Evolutionary conservation across 2,329 filamentous ascomycete species (phyloP), one percentile per base, ranked within the genome.

Genomic region (Diplodia sapinea): DNA sequence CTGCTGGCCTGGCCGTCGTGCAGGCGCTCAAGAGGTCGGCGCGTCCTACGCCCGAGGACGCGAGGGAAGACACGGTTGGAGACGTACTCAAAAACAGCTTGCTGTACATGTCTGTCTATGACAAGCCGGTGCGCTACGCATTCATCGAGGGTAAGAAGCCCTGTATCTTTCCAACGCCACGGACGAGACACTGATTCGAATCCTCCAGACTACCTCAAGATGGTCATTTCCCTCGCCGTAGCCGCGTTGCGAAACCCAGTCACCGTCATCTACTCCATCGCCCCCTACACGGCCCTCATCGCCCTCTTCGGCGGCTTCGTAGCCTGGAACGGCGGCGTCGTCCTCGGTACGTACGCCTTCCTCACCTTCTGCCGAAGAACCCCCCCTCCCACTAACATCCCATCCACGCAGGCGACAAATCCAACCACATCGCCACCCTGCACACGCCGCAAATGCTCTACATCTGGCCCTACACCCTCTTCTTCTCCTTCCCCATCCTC

Each of bases 381-480:
- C 68, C 43, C 49, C 49, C 59, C 31, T 33, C 6, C 23, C 47
- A 17, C 47, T 63, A 17, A 63, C 40, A 54, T 74, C 49, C 1
- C 12, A 11, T n/a, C 15, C 40, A 26, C 33, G 9, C 3, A 93
- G 92, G 94, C 47, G 95, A 99, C 79, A 98, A 97, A 80, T 90
- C 92, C 31, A 97, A 97, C 75, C 95, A 99, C 74, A 85, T 95
- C 38, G 93, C 94, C 0, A 95, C 93, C 0, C 82, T 98, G 13
- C 94, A 99, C 75, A 81, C 95, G 5, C 86, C 94, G 0, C 95
- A 99, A 79, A 91, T 99, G 87, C 89, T 98, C 20, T 99, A 99
- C 75, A 89, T 98, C 71, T 97, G 93, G 91, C 90, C 94, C 0
- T 91, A 96, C 70, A 89, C 96, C 68, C 82, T 87, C 43, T 96